These are phyloP conservation scores for Arxiozyma heterogenica DNA, from an alignment of 1,139 yeast genomes.

Conservation along the genomic window DNA sequence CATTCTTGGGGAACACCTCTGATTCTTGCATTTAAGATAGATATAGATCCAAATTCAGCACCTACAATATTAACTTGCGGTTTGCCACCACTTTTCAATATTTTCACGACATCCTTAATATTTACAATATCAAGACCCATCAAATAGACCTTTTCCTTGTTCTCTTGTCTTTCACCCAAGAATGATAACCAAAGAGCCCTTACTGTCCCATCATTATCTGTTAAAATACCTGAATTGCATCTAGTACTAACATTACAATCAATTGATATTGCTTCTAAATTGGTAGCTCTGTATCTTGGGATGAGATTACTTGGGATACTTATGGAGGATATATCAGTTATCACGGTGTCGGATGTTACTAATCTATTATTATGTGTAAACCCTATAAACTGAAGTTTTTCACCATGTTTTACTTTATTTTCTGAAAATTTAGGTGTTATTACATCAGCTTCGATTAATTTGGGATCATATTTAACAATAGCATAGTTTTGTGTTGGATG, in stretches of 20 bases:
- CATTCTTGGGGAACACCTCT: conserved; percentile 80
- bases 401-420: conserved; percentile 62
- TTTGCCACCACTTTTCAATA: conserved; percentile 42
- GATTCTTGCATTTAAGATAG: conserved; percentile 69
- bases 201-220: conserved; percentile 70
- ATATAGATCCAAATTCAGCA: conserved; percentile 63
- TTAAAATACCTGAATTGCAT: conserved; percentile 72
- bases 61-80: conserved; percentile 64
- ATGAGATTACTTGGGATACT: conserved; percentile 63
- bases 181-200: conserved; percentile 80
- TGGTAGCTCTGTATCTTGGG: conserved; percentile 82
- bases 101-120: conserved; percentile 46
- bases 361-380: conserved; percentile 63
- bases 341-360: conserved; percentile 66
- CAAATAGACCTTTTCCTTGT: conserved; percentile 52
- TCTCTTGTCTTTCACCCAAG: conserved; percentile 59
- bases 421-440: conserved; percentile 55
- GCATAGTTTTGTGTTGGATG: conserved; percentile 89
- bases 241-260: conserved; percentile 67
- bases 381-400: conserved; percentile 67
- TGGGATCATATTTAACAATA: conserved; percentile 73
- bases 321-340: conserved; percentile 66
- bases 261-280: conserved; percentile 65
- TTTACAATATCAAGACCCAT: conserved; percentile 76
- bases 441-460: conserved; percentile 52